These are phyloP conservation scores for Naganishia sp. DNA, from an alignment of 1,284 basidiomycete genomes.

Conservation along the genomic window DNA sequence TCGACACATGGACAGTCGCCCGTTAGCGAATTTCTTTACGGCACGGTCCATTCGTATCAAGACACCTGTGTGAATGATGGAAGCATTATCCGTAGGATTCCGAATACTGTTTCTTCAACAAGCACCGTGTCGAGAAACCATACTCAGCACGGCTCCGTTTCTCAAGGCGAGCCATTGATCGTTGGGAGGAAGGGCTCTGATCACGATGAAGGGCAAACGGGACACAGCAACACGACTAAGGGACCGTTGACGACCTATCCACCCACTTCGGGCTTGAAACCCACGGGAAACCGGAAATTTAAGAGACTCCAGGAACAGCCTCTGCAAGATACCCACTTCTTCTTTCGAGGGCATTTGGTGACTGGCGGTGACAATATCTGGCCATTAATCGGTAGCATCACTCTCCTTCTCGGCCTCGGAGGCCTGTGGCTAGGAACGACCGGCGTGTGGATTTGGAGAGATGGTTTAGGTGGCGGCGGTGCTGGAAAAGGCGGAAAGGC, in stretches of 20 bases:
- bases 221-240: no score
- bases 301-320: constrained; percentile 21
- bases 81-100: no score
- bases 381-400: constrained; percentile 69
- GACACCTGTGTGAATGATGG: no score
- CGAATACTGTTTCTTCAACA: no score
- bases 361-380: constrained; percentile 80
- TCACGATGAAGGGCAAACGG: no score
- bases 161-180: neutral
- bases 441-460: constrained; percentile 79
- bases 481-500: constrained; percentile 74
- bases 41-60: no score
- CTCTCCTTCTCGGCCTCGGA: constrained; percentile 65
- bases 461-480: constrained; percentile 72
- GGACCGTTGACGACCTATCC: neutral
- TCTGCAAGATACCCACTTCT: constrained; percentile 43
- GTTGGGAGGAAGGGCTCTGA: neutral
- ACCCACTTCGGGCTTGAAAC: no score
- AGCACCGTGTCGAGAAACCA: neutral
- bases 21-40: no score
- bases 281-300: constrained; percentile 12
- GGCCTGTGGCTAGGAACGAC: constrained; percentile 82
- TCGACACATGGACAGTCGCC: no score
- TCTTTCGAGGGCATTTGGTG: constrained; percentile 67
- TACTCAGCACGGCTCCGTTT: neutral